Evolutionary conservation across 257 asterid species (phyloP), one percentile per base, ranked within the genome.

Genomic region (Capsicum baccatum): DNA sequence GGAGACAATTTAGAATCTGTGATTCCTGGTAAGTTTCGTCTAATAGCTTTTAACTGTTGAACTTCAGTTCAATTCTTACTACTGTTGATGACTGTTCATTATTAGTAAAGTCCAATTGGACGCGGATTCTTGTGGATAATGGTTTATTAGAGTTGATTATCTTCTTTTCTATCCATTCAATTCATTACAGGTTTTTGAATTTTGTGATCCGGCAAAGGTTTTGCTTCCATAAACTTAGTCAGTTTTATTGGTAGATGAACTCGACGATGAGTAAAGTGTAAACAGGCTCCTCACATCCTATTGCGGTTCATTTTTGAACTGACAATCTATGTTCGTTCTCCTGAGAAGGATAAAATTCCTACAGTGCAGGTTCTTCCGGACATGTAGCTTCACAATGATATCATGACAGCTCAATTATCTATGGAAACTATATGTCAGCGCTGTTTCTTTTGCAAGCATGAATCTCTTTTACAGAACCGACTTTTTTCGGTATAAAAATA

Each of bases 1-100:
- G 95, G 98, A 87, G 98, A 94, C 86, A 93, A 89, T 84, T 26
- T 88, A 58, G 97, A 93, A 58, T 91, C 95, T 62, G 89, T 84
- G 48, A 71, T 91, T 85, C 87, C 93, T 81, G 98, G 97, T 93
- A 84, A 79, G 73, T 67, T 85, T 4, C 63, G 58, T 81, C 35
- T 33, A 54, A 54, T 33, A 54, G 54, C 2, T 50, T 78, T 54
- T 78, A 78, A 42, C 50, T 21, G 82, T 37, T 15, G 5, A 63
- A 21, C 15, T 21, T 63, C 6, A 8, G 3, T 39, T 39, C 44
- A 68, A 1, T 68, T 39, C 48, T 35, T 12, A 39, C 35, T 80
- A 14, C 8, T 58, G 47, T 17, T 11, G 70, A 56, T 48, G 5
- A 10, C 54, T 8, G 70, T 80, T 15, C 56, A 54, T 79, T 58